Evolutionary conservation across 148 eudicot species (phyloP).

Genomic region (Silene latifolia): DNA sequence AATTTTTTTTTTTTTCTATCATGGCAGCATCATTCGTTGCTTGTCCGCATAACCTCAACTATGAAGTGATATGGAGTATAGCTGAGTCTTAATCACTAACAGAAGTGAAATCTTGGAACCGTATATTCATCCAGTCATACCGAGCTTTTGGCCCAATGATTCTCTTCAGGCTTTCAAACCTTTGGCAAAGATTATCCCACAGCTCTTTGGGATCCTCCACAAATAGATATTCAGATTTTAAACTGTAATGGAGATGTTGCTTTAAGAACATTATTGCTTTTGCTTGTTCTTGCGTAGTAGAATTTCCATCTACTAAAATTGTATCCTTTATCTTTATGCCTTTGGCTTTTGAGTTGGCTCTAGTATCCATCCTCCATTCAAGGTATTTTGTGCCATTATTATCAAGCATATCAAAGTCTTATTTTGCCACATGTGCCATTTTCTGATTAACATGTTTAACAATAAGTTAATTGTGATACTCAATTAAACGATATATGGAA

Average conservation of each 20-base stretch:
- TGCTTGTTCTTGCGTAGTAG: too few relatives aligned
- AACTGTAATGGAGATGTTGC: too few relatives aligned
- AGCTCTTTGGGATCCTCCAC: too few relatives aligned
- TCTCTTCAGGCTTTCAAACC: too few relatives aligned
- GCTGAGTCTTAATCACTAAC: background rate
- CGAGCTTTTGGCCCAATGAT: too few relatives aligned
- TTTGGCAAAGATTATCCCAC: too few relatives aligned
- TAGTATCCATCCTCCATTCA: background rate
- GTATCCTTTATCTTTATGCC: background rate
- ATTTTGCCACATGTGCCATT: background rate
- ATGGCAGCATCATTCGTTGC: background rate
- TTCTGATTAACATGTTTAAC: background rate
- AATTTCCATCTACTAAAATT: background rate
- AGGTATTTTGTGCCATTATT: background rate
- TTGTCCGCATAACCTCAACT: conserved; percentile 5
- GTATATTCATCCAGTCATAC: background rate
- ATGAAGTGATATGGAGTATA: background rate
- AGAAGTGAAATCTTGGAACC: conserved; percentile 3
- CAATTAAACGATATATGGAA: background rate
- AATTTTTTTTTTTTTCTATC: conserved; percentile 11
- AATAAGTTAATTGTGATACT: background rate
- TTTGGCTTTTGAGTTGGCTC: background rate
- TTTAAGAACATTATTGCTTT: too few relatives aligned
- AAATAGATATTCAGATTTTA: too few relatives aligned
- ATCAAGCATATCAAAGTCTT: conserved; percentile 4